A percentile compares a stretch with the other conserved stretches of the same genome.
Evolutionary conservation across 1,284 basidiomycete species (phyloP).

Genomic region (Cutaneotrichosporon sp.): DNA sequence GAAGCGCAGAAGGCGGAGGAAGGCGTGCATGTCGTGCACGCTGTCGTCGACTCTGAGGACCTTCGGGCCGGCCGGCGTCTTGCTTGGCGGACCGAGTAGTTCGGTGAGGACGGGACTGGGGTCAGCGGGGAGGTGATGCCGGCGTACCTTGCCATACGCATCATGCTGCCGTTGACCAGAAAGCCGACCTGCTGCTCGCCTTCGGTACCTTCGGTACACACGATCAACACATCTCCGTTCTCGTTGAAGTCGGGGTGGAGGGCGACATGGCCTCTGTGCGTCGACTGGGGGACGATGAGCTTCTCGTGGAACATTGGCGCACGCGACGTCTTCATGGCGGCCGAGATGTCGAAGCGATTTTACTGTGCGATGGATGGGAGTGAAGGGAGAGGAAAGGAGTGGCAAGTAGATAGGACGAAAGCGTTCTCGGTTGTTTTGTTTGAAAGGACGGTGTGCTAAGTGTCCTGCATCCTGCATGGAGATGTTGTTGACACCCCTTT

Average conservation of each 20-base stretch:
- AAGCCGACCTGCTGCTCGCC: constrained; percentile 12
- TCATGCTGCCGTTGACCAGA: constrained; percentile 15
- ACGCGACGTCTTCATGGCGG: not conserved
- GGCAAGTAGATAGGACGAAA: not conserved
- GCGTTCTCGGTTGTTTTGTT: too few relatives aligned
- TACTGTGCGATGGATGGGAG: not conserved
- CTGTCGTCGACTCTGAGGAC: constrained; percentile 8
- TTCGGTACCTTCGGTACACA: constrained; percentile 7
- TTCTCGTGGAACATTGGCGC: not conserved
- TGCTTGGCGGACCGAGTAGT: not conserved
- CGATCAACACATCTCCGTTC: constrained; percentile 14
- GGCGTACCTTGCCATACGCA: constrained; percentile 16
- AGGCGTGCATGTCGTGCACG: constrained; percentile 16
- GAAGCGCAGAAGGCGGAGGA: constrained; percentile 13
- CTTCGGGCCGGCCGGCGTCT: not conserved
- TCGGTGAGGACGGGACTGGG: constrained; percentile 9
- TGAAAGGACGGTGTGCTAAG: too few relatives aligned
- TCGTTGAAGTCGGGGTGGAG: constrained; percentile 18
- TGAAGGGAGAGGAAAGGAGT: too few relatives aligned
- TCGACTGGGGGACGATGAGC: not conserved
- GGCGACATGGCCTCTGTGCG: not conserved
- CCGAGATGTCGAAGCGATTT: not conserved
- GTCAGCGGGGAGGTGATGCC: not conserved
- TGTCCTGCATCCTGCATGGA: not conserved
- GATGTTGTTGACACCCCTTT: not conserved